phyloP scores from a whole-genome alignment of 306 rosid genomes.

The Cucumis hystrix region DNA sequence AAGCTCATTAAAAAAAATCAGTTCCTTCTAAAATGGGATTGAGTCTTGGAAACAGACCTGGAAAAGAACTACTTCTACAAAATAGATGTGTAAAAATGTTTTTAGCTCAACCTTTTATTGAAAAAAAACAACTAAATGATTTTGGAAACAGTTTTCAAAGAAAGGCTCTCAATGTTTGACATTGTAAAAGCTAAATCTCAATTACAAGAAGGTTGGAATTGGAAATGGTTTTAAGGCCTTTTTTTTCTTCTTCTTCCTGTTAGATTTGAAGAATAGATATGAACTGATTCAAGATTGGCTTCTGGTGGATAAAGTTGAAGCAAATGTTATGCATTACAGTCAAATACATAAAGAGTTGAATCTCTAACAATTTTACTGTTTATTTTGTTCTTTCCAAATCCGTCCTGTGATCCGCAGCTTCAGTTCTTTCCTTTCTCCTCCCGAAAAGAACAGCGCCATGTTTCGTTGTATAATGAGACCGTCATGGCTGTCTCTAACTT shows the following conservation, averaged over 20 bases:
- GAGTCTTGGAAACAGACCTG: neutral
- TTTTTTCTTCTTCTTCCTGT: neutral
- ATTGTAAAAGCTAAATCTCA: neutral
- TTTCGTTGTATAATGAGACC: conserved; percentile 4
- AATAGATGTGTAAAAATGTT: neutral
- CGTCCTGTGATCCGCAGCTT: conserved; percentile 1
- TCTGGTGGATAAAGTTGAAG: neutral
- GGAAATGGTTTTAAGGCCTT: neutral
- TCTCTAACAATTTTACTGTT: neutral
- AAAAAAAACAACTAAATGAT: neutral
- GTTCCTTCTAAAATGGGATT: neutral
- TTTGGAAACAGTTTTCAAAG: neutral
- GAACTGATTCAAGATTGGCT: conserved; percentile 1
- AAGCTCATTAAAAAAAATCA: neutral
- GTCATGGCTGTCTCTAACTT: conserved; percentile 5
- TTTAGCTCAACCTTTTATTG: neutral
- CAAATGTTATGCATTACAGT: neutral
- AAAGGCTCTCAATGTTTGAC: neutral
- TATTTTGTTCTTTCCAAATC: conserved; percentile 7
- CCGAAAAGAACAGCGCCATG: conserved; percentile 7
- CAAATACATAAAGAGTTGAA: neutral
- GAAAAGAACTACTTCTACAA: neutral
- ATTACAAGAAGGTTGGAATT: neutral
- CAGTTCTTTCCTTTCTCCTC: conserved; percentile 7
- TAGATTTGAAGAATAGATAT: neutral